Evolutionary conservation across 2,329 filamentous ascomycete genomes (phyloP), one percentile per base, ranked within the genome.

Genomic region (Immersiporthe knoxdaviesiana): DNA sequence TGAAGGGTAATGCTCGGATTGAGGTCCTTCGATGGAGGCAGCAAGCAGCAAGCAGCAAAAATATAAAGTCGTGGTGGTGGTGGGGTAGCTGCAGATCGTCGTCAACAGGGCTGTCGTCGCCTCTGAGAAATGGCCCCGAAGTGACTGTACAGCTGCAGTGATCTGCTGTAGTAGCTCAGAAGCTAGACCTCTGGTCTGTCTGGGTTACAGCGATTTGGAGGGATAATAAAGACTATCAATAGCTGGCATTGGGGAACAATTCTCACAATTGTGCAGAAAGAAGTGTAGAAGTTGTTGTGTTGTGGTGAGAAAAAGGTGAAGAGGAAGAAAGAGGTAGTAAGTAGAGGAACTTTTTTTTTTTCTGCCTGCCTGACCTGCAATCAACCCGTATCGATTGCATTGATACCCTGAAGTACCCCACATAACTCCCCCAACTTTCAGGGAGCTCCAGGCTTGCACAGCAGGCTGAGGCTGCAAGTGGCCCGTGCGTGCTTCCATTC

Each of bases 401-500:
- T 18, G 27, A 56, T 56, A 56, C 12, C 24, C 52, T 56, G 52
- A 10, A 56, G n/a, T 56, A 56, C 52, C 52, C 52, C 52, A 56
- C 59, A 62, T 18, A n/a, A 27, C n/a, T 14, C 59, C 32, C 56
- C 32, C 32, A 35, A 37, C 59, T 27, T 44, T n/a, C 59, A 62
- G 37, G n/a, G 24, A 44, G 59, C n/a, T 44, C 37, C 35, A 62
- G 61, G 58, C 32, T 61, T 61, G n/a, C n/a, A n/a, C n/a, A n/a
- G 58, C 58, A 61, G 35, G n/a, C 18, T 39, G n/a, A 62, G 35
- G 24, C 41, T 44, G 61, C 6, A 47, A 30, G 61, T 63, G 61
- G 61, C 16, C 61, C 41, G 61, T 63, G 61, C 61, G 18, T 63
- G 61, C 39, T 47, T 27, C 61, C 24, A 30, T 44, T 50, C 39